Conservation (phyloP, 1,284 basidiomycete genomes). For the Singerocomus inundabilis region DNA sequence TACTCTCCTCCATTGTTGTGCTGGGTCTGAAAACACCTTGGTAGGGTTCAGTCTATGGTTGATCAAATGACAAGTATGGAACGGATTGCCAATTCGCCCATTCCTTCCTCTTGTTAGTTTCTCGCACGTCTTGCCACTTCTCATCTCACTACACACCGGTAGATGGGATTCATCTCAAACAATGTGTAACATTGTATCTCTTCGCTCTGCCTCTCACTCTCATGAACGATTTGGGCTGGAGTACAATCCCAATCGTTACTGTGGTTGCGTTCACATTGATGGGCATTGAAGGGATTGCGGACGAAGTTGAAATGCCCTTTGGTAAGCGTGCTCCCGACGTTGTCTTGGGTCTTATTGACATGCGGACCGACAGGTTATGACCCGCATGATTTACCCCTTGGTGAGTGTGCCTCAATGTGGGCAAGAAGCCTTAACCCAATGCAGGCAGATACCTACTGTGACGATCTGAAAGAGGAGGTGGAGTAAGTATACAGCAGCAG, state of each 20-base stretch:
- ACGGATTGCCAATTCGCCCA: constrained; percentile 81
- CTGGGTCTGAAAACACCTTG: constrained; percentile 13
- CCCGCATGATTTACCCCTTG: constrained; percentile 65
- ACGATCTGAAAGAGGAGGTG: constrained; percentile 82
- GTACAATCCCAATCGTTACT: constrained; percentile 78
- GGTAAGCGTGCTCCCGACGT: constrained; percentile 41
- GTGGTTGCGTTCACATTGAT: constrained; percentile 86
- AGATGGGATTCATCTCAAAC: constrained; percentile 89
- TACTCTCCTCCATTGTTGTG: not conserved
- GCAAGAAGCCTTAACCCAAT: constrained; percentile 9
- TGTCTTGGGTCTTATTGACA: constrained; percentile 2
- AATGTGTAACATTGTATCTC: constrained; percentile 87
- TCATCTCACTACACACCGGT: constrained; percentile 3
- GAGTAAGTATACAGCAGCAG: constrained; percentile 41
- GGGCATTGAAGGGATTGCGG: constrained; percentile 92
- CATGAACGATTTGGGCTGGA: constrained; percentile 76
- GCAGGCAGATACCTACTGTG: constrained; percentile 72
- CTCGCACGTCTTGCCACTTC: not conserved
- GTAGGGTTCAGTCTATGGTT: constrained; percentile 73
- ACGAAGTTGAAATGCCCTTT: constrained; percentile 90
- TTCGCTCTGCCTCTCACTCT: constrained; percentile 85
- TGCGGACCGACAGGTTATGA: constrained; percentile 48
- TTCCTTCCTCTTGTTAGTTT: constrained; percentile 67
- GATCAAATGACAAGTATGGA: constrained; percentile 85
- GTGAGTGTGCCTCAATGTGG: constrained; percentile 37